Conservation (phyloP, 306 rosid species). For the Cicer bijugum region DNA sequence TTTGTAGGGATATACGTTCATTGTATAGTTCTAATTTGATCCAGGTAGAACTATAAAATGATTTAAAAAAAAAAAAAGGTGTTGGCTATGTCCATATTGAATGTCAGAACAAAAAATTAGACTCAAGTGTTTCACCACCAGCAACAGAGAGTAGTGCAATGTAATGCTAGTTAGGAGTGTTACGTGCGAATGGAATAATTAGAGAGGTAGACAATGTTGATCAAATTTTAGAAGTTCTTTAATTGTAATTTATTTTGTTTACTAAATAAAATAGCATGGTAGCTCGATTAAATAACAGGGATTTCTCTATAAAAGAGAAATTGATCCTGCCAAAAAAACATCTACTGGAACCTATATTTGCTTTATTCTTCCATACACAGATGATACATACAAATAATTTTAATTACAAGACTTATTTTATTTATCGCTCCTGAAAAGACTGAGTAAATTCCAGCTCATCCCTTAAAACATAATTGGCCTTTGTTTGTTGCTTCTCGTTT, state of each 20-base stretch:
- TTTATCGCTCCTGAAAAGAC: slow-evolving; percentile 40
- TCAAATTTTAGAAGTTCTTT: slow-evolving; percentile 29
- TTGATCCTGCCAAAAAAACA: slow-evolving; percentile 64
- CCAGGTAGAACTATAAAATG: no score
- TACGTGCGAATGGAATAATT: no score
- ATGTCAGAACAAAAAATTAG: no score
- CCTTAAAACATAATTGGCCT: slow-evolving; percentile 48
- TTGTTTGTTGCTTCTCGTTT: slow-evolving; percentile 48
- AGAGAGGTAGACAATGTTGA: no score
- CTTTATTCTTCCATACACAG: slow-evolving; percentile 11
- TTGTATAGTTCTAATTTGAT: no score
- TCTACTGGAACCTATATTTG: slow-evolving; percentile 34
- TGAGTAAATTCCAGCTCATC: slow-evolving; percentile 55
- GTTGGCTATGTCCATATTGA: no score
- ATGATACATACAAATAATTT: slow-evolving; percentile 10
- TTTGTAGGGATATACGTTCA: no score
- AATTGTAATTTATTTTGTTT: slow-evolving; percentile 34
- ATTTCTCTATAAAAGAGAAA: slow-evolving; percentile 45
- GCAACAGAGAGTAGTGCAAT: no score
- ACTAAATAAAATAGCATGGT: slow-evolving; percentile 44
- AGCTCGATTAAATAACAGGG: slow-evolving; percentile 43
- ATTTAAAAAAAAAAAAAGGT: no score
- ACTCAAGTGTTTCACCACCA: no score
- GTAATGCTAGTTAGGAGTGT: no score
- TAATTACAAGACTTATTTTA: slow-evolving; percentile 49